Evolutionary conservation across 352 stramenopile species (phyloP), one percentile per base, ranked within the genome.

Genomic region (Globisporangium uncinulatum): DNA sequence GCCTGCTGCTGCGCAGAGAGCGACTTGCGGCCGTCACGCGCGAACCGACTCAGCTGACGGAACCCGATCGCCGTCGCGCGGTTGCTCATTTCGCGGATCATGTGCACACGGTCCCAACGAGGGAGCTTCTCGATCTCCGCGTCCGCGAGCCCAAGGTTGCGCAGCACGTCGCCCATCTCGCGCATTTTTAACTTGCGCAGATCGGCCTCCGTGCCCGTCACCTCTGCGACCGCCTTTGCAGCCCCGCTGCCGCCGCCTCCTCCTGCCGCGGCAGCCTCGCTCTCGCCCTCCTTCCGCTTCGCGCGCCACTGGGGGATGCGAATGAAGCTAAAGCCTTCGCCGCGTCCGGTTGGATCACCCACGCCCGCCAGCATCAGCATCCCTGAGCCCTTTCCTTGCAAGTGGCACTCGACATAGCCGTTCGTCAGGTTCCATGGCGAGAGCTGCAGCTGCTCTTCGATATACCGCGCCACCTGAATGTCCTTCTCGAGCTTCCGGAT

Each of bases 101-200:
- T 86, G 51, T 87, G 73, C 62, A 94, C 89, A 46, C 81, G 79
- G 66, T 94, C 81, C 83, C 83, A 94, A 49, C 83, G 83, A 13
- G 71, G 71, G 54, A 94, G 59, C 51, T 92, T 92, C 53, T 86
- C 85, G 61, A 94, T 92, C 71, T 94, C 81, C 17, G 70, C 74
- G 19, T 94, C 83, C 24, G 79, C 68, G 46, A 92, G 69, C 67
- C 82, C 82, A 19, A 92, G 67, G 56, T 91, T 92, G 36, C 79
- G 80, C 55, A 94, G 57, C 54, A 92, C 83, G 66, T 90, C 76
- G 43, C 81, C 83, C 29, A 78, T 74, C 48, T 92, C 81, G 54
- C 91, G 92, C 83, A 94, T 94, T 61, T 88, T 94, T 13, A 94
- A 68, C 55, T 91, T 92, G 48, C 83, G 79, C 55, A 94, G 65